A percentile compares a stretch with the other conserved stretches of the same genome.
These are phyloP conservation scores for Fusarium abutilonis DNA, from an alignment of 2,329 filamentous ascomycete genomes.

Conservation along the genomic window DNA sequence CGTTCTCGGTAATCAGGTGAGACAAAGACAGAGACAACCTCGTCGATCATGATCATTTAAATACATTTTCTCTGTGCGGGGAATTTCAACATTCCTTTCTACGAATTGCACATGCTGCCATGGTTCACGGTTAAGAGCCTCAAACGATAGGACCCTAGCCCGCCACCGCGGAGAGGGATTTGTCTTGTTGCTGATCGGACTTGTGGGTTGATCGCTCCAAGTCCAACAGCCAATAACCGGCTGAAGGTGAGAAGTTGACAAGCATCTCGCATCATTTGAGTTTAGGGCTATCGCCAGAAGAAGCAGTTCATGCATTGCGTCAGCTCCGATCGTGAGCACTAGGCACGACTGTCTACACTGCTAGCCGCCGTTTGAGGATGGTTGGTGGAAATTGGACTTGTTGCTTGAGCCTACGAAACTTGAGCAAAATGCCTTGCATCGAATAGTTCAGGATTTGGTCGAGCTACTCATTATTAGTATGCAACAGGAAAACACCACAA, in stretches of 20 bases:
- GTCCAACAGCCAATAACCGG: constrained; percentile 15
- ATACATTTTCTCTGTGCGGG: constrained; percentile 20
- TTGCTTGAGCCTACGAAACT: constrained; percentile 5
- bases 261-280: constrained; percentile 37
- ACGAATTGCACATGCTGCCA: neutral
- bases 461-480: constrained; percentile 1
- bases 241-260: constrained; percentile 24
- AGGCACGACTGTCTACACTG: constrained; percentile 28
- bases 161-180: constrained; percentile 20
- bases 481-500: neutral
- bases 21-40: constrained; percentile 17
- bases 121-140: constrained; percentile 25
- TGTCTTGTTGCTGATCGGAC: constrained; percentile 15
- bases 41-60: constrained; percentile 22
- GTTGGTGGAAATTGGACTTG: constrained; percentile 37
- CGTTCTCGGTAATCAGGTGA: constrained; percentile 29
- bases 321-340: constrained; percentile 42
- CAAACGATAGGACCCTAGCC: constrained; percentile 32
- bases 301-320: constrained; percentile 41
- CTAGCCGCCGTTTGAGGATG: constrained; percentile 31
- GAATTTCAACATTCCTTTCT: constrained; percentile 27
- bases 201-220: constrained; percentile 12
- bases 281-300: constrained; percentile 40
- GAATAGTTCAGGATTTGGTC: constrained; percentile 6
- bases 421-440: constrained; percentile 10